These are phyloP conservation scores for Fusarium longipes DNA, from an alignment of 2,329 filamentous ascomycete species.

Conservation along the genomic window DNA sequence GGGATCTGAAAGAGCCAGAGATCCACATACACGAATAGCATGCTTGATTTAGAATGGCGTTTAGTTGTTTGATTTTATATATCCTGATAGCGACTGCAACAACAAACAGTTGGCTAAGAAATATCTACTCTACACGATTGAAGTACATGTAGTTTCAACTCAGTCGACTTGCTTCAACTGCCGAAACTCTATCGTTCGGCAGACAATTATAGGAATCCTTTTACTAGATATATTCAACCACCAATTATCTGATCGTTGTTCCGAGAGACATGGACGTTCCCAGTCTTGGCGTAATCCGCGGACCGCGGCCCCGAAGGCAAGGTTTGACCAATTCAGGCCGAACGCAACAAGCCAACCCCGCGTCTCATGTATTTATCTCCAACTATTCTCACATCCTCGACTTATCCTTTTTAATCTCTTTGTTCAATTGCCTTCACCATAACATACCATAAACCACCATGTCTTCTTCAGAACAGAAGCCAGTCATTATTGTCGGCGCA, in stretches of 20 bases:
- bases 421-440: neutral
- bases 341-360: slow-evolving; percentile 18
- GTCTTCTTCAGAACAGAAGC: slow-evolving; percentile 22
- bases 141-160: neutral
- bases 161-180: neutral
- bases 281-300: slow-evolving; percentile 24
- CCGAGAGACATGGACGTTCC: neutral
- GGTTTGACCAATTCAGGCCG: neutral
- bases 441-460: slow-evolving; percentile 4
- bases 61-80: slow-evolving; percentile 13
- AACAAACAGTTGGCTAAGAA: neutral
- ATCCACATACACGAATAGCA: neutral
- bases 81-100: slow-evolving; percentile 14
- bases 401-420: neutral
- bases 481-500: slow-evolving; percentile 68
- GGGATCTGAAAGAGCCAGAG: neutral
- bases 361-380: slow-evolving; percentile 7
- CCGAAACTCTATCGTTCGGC: neutral
- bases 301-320: slow-evolving; percentile 18
- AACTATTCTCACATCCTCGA: slow-evolving; percentile 8
- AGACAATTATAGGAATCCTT: neutral
- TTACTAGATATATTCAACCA: neutral
- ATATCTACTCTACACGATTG: neutral
- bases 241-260: neutral
- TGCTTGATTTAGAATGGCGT: slow-evolving; percentile 27